phyloP scores from a whole-genome alignment of 441 rosid genomes.

The Pelargonium fulgidum region DNA sequence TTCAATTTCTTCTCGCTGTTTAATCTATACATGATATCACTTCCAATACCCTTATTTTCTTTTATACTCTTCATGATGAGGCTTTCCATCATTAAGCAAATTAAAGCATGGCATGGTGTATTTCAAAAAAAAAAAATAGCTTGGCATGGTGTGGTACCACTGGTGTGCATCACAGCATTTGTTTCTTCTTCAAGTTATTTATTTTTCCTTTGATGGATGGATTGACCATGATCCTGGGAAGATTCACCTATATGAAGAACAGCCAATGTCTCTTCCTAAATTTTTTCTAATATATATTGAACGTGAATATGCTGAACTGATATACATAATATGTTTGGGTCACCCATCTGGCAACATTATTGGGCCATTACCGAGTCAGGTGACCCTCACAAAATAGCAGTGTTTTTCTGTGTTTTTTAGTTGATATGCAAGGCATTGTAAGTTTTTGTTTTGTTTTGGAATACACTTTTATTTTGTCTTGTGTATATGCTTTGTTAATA shows the following conservation, averaged over 20 bases:
- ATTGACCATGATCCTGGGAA: neutral
- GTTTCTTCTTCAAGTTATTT: neutral
- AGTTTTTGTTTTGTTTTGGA: neutral
- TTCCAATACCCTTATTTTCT: neutral
- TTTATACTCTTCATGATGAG: neutral
- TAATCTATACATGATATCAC: neutral
- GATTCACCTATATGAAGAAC: neutral
- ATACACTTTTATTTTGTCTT: conserved; percentile 12
- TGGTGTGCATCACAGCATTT: conserved; percentile 5
- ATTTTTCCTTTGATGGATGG: conserved; percentile 12
- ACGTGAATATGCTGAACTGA: neutral
- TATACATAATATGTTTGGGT: neutral
- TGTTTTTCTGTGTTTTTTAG: conserved; percentile 1
- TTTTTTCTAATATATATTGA: neutral
- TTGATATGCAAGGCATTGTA: conserved; percentile 7
- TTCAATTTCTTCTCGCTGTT: neutral
- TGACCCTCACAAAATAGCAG: neutral
- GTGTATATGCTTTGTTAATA: conserved; percentile 16
- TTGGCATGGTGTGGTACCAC: no score
- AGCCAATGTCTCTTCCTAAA: neutral
- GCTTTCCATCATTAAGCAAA: conserved; percentile 1
- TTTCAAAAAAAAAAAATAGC: no score
- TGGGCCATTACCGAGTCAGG: neutral
- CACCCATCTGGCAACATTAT: neutral
- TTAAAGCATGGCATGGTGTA: neutral